Conservation (phyloP, 177 flowering plant genomes). For the Tripterygium wilfordii region DNA sequence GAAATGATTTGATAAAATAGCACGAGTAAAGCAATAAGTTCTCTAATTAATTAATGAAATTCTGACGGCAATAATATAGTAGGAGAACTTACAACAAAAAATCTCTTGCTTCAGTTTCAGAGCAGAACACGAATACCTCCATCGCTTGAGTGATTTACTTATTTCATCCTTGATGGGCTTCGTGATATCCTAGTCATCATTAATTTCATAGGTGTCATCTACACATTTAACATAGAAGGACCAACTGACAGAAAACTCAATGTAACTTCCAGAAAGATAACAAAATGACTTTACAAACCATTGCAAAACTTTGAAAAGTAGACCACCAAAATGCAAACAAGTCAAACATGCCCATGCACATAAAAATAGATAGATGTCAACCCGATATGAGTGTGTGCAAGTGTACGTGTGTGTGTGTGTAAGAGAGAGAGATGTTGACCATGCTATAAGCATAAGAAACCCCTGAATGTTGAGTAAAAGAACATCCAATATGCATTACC, state of each 20-base stretch:
- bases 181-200: slow-evolving; percentile 71
- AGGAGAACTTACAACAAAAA: slow-evolving; percentile 68
- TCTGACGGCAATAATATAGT: slow-evolving; percentile 1
- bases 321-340: no score
- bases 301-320: no score
- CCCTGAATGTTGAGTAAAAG: neutral
- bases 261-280: neutral
- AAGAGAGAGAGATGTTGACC: no score
- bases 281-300: neutral
- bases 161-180: slow-evolving; percentile 73
- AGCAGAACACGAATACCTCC: slow-evolving; percentile 70
- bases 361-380: no score
- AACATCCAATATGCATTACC: slow-evolving; percentile 46
- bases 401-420: neutral
- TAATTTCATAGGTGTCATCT: neutral
- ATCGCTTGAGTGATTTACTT: slow-evolving; percentile 57
- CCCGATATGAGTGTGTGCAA: neutral
- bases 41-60: no score
- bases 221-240: neutral
- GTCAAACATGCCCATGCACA: no score
- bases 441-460: no score
- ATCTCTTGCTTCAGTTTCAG: slow-evolving; percentile 88
- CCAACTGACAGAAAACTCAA: no score
- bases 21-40: no score
- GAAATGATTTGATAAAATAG: no score